A percentile compares a stretch with the other conserved stretches of the same genome.
These are phyloP conservation scores for Globisporangium carolinianum DNA, from an alignment of 352 stramenopile species.

Conservation along the genomic window DNA sequence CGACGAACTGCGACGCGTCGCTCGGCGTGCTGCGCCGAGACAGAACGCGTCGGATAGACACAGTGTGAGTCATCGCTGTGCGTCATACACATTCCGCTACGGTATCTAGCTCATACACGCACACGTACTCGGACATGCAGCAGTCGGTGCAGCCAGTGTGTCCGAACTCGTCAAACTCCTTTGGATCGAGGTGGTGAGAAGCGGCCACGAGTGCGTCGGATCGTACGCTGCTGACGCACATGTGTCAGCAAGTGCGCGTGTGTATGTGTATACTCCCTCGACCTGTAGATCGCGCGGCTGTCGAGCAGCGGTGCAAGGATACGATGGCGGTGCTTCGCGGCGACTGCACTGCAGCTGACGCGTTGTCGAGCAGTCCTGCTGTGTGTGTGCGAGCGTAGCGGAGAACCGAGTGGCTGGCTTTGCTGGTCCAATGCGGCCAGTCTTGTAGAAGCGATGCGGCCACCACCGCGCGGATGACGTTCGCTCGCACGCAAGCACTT, in stretches of 20 bases:
- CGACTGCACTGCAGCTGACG: neutral
- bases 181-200: neutral
- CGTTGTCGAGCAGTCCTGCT: neutral
- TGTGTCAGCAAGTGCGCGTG: neutral
- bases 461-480: no score
- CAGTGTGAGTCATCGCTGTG: neutral
- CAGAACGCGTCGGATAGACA: neutral
- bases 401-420: neutral
- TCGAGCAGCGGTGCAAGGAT: neutral
- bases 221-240: neutral
- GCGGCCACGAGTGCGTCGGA: neutral
- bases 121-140: slow-evolving; percentile 14
- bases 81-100: neutral
- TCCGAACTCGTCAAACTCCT: slow-evolving; percentile 6
- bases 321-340: no score
- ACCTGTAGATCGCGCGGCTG: neutral
- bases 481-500: no score
- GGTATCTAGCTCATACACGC: neutral
- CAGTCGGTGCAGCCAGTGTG: slow-evolving; percentile 9
- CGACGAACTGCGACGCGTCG: slow-evolving; percentile 11
- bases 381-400: no score
- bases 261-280: neutral
- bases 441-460: neutral
- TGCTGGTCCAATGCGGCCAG: neutral
- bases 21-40: slow-evolving; percentile 8